Evolutionary conservation across 305 asterid species (phyloP).

Genomic region (Solanum hybrid): DNA sequence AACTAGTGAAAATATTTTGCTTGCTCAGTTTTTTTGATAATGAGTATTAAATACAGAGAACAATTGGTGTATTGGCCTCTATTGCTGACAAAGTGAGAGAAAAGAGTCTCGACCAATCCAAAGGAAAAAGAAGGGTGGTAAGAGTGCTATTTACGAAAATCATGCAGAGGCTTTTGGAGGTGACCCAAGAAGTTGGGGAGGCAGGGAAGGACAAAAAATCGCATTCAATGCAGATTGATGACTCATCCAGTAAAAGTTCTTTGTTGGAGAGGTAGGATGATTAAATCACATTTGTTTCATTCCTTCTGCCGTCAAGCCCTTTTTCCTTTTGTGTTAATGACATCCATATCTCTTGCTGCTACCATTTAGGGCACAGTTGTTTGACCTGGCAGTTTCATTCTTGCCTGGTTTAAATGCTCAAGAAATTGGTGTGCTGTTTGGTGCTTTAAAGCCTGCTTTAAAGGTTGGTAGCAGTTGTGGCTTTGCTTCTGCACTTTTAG

Average conservation of each 20-base stretch:
- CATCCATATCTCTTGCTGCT: slow-evolving; percentile 6
- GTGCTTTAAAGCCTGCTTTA: slow-evolving; percentile 48
- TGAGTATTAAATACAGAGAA: slow-evolving; percentile 32
- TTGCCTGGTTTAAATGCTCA: slow-evolving; percentile 72
- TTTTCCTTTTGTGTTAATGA: neutral
- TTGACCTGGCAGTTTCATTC: slow-evolving; percentile 77
- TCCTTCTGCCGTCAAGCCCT: neutral
- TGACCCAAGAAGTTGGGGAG: slow-evolving; percentile 42
- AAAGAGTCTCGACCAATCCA: slow-evolving; percentile 5
- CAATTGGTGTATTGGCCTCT: slow-evolving; percentile 73
- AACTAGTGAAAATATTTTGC: neutral
- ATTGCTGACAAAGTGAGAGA: slow-evolving; percentile 57
- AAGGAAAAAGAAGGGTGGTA: neutral
- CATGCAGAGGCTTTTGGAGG: slow-evolving; percentile 63
- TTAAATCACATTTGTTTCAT: neutral
- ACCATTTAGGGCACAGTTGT: slow-evolving; percentile 58
- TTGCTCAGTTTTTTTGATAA: neutral
- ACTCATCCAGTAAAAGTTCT: slow-evolving; percentile 32
- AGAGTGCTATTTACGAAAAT: slow-evolving; percentile 29
- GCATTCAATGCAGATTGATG: slow-evolving; percentile 64
- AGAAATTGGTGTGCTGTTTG: slow-evolving; percentile 54
- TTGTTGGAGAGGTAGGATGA: slow-evolving; percentile 44
- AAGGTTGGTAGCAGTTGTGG: slow-evolving; percentile 32
- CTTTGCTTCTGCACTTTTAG: neutral
- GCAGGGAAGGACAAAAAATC: slow-evolving; percentile 29